Conservation (phyloP, 495 filamentous ascomycete species). For the Xylaria acuta region DNA sequence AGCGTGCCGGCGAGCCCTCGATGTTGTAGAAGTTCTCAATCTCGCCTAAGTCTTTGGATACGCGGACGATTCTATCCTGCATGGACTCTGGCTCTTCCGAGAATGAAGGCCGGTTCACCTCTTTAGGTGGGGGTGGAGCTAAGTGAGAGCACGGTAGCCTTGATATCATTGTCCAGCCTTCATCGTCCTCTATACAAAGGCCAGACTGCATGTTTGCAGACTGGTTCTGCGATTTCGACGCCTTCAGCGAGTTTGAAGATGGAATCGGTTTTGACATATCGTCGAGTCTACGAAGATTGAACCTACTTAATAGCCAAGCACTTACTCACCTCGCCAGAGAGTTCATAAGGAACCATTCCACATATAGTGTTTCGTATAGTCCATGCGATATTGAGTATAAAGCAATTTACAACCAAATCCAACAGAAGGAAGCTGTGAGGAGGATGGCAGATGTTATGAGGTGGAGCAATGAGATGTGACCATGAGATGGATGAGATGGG, state of each 20-base stretch:
- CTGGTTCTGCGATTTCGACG: neutral
- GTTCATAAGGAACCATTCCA: neutral
- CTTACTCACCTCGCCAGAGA: neutral
- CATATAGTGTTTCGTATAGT: neutral
- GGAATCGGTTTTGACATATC: neutral
- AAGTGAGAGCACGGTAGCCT: neutral
- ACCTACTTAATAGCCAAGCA: neutral
- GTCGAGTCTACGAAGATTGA: neutral
- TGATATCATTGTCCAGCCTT: constrained; percentile 23
- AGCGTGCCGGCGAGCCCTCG: constrained; percentile 38
- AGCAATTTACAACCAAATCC: neutral
- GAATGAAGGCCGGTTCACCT: neutral
- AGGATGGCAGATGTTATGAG: neutral
- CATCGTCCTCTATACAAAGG: constrained; percentile 2
- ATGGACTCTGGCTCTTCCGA: constrained; percentile 33
- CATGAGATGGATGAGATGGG: neutral
- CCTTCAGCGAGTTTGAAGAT: neutral
- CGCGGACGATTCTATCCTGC: constrained; percentile 41
- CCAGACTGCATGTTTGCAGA: neutral
- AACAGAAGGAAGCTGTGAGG: neutral
- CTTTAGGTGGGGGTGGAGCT: neutral
- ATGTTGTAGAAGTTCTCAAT: constrained; percentile 46
- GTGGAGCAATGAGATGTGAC: neutral
- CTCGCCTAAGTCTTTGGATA: constrained; percentile 42
- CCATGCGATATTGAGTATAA: neutral